Percentiles rank a stretch among this genome's conserved stretches.
phyloP scores from a whole-genome alignment of 2,329 filamentous ascomycete species.

The Epichloe bromicola region DNA sequence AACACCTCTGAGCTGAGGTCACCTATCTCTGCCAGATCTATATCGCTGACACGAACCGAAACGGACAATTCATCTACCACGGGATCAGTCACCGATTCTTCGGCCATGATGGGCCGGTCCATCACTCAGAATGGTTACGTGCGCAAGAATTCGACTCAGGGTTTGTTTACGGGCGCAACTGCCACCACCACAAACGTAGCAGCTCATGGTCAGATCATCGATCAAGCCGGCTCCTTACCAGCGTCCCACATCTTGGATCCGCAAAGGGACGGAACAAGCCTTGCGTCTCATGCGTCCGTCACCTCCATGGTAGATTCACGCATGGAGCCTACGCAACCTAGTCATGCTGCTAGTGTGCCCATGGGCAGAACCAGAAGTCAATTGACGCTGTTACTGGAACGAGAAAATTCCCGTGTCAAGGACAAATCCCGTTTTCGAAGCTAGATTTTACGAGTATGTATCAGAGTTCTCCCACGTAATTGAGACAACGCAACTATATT shows the following conservation, averaged over 20 bases:
- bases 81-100: conserved; percentile 3
- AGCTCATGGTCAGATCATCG: conserved; percentile 31
- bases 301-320: conserved; percentile 22
- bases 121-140: conserved; percentile 19
- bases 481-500: too few relatives aligned
- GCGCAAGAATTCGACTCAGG: conserved; percentile 10
- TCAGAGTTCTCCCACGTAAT: too few relatives aligned
- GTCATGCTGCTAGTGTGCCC: conserved; percentile 29
- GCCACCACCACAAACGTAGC: conserved; percentile 29
- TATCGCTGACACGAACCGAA: conserved; percentile 1
- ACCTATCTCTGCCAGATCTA: conserved; percentile 1
- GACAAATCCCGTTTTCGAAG: conserved; percentile 16
- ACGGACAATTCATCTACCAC: conserved; percentile 4
- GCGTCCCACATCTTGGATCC: conserved; percentile 12
- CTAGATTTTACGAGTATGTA: conserved; percentile 5
- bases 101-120: conserved; percentile 19
- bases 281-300: conserved; percentile 11
- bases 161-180: conserved; percentile 22
- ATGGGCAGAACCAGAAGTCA: conserved; percentile 49
- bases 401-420: conserved; percentile 29
- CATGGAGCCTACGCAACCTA: conserved; percentile 38
- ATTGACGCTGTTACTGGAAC: conserved; percentile 42
- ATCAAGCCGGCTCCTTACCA: conserved; percentile 22
- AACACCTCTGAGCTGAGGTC: conserved; percentile 1
- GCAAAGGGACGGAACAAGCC: conserved; percentile 13